Percentiles rank a stretch among this genome's conserved stretches.
phyloP scores from a whole-genome alignment of 352 stramenopile species.

The Globisporangium viniferum region DNA sequence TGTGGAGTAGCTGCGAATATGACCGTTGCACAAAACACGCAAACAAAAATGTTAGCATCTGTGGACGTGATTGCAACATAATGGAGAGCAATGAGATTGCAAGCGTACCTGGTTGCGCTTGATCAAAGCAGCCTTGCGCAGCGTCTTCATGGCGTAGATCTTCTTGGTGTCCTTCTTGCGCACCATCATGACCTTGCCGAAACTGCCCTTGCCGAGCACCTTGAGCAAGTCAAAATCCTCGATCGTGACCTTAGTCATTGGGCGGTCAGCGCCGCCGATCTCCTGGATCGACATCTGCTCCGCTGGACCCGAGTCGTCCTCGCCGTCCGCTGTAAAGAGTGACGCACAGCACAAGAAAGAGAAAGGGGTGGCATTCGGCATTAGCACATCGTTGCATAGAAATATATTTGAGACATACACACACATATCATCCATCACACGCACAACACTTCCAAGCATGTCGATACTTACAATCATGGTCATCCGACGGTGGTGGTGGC shows the following conservation, averaged over 20 bases:
- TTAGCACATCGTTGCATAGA: not conserved
- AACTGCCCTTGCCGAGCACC: constrained; percentile 94
- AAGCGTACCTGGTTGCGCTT: constrained; percentile 86
- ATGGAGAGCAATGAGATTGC: not conserved
- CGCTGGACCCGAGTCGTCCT: constrained; percentile 76
- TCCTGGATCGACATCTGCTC: constrained; percentile 85
- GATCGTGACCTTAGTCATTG: constrained; percentile 83
- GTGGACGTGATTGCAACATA: not conserved
- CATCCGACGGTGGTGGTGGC: constrained; percentile 17
- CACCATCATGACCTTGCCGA: constrained; percentile 96
- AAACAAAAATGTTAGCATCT: not conserved
- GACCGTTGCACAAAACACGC: not conserved
- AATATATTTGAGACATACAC: not conserved
- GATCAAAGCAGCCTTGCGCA: constrained; percentile 91
- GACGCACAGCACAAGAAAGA: constrained; percentile 12
- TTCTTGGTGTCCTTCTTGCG: constrained; percentile 92
- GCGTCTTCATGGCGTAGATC: constrained; percentile 95
- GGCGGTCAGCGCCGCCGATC: constrained; percentile 56
- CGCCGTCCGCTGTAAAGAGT: constrained; percentile 51
- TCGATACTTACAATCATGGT: constrained; percentile 61
- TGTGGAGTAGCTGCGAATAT: constrained; percentile 74
- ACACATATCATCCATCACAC: not conserved
- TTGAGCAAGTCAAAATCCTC: constrained; percentile 93
- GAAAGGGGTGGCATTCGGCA: not conserved
- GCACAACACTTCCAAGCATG: not conserved